These are phyloP conservation scores for Rubia occidens DNA, from an alignment of 305 asterid species.

Conservation along the genomic window DNA sequence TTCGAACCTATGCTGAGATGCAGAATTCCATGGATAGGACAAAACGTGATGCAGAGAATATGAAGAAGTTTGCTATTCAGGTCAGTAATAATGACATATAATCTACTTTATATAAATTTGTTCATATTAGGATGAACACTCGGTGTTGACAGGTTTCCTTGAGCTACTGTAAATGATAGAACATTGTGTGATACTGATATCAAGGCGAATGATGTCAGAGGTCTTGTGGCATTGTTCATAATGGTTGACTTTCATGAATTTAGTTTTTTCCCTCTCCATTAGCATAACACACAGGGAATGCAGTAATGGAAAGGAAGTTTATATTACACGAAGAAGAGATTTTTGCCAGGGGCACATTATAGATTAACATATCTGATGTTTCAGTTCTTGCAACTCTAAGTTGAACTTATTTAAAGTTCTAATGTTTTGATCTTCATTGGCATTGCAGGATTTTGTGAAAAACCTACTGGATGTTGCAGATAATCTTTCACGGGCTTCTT, in stretches of 20 bases:
- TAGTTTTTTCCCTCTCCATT: not conserved
- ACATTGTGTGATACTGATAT: not conserved
- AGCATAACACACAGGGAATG: not conserved
- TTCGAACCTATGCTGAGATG: slow-evolving; percentile 76
- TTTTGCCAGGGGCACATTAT: not conserved
- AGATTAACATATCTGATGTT: not conserved
- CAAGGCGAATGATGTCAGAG: not conserved
- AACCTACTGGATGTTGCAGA: slow-evolving; percentile 81
- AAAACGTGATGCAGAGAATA: slow-evolving; percentile 75
- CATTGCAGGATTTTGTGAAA: slow-evolving; percentile 68
- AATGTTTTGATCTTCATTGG: slow-evolving; percentile 14
- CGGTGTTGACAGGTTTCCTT: not conserved
- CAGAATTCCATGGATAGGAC: slow-evolving; percentile 79
- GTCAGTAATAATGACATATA: slow-evolving; percentile 25
- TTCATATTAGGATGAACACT: not conserved
- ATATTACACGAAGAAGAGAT: not conserved
- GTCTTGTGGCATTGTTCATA: not conserved
- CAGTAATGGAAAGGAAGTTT: not conserved
- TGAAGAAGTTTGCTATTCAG: slow-evolving; percentile 89
- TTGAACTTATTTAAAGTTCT: slow-evolving; percentile 14
- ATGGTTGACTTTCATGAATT: not conserved
- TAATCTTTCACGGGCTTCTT: slow-evolving; percentile 86
- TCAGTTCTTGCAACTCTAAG: not conserved
- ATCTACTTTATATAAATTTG: not conserved
- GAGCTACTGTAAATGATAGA: not conserved